Conservation (phyloP, 148 eudicot species). For the Rhododendron vialii region DNA sequence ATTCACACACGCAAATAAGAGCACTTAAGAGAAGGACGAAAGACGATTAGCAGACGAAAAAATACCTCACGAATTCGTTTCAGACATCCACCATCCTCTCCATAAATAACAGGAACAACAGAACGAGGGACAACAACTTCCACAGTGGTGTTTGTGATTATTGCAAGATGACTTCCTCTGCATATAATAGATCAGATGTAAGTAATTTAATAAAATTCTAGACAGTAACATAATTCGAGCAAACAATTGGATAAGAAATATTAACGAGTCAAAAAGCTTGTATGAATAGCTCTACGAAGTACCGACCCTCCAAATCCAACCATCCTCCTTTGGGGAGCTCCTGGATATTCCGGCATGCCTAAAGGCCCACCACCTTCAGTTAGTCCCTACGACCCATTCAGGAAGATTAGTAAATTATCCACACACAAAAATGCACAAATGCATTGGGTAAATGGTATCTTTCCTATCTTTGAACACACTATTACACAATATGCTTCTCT, state of each 20-base stretch:
- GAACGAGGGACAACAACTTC: conserved; percentile 90
- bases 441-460: neutral
- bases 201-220: neutral
- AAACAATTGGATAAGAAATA: conserved; percentile 8
- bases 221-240: conserved; percentile 7
- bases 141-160: conserved; percentile 80
- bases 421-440: neutral
- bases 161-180: conserved; percentile 60
- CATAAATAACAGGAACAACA: conserved; percentile 77
- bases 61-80: conserved; percentile 80
- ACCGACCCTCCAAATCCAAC: conserved; percentile 84
- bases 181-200: conserved; percentile 5
- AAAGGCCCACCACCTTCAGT: conserved; percentile 59
- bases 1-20: neutral
- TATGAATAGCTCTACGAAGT: neutral
- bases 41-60: neutral
- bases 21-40: neutral
- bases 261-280: neutral
- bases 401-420: conserved; percentile 1
- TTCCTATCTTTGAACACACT: neutral
- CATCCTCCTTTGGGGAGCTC: conserved; percentile 59
- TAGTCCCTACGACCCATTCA: conserved; percentile 33
- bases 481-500: neutral
- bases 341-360: conserved; percentile 56
- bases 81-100: conserved; percentile 94